These are phyloP conservation scores for Pulveroboletus sp. DNA, from an alignment of 768 basidiomycete genomes.

Conservation along the genomic window DNA sequence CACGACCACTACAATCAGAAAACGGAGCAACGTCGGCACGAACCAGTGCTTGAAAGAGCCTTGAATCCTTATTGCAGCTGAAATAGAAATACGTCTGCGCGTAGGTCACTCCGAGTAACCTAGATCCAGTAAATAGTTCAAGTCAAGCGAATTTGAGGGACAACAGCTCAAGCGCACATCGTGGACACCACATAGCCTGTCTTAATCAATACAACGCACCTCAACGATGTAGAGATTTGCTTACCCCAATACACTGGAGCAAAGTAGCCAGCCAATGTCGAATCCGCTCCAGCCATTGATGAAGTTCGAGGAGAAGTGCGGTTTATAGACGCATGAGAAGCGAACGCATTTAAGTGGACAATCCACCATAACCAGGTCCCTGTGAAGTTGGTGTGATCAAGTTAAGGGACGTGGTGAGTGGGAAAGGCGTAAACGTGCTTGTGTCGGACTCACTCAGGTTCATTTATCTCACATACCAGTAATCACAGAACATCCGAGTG, in stretches of 20 bases:
- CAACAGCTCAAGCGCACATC: background rate
- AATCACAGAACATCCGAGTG: too few species aligned
- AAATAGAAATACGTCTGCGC: conserved; percentile 8
- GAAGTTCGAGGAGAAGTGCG: background rate
- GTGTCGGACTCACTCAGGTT: too few species aligned
- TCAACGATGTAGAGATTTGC: background rate
- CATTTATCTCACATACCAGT: too few species aligned
- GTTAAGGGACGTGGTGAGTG: too few species aligned
- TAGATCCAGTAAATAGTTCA: background rate
- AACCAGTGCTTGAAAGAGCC: conserved; percentile 5
- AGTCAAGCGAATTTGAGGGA: background rate
- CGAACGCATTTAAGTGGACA: too few species aligned
- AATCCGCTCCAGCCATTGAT: background rate
- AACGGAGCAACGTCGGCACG: background rate
- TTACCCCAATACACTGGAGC: conserved; percentile 10
- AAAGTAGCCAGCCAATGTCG: background rate
- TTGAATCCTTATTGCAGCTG: background rate
- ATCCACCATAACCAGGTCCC: too few species aligned
- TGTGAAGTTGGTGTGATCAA: too few species aligned
- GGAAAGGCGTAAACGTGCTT: too few species aligned
- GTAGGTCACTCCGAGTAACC: conserved; percentile 7
- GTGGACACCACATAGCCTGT: conserved; percentile 10
- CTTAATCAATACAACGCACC: background rate
- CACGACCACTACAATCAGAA: too few species aligned
- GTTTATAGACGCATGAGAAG: background rate